Conservation (phyloP, 805 yeast genomes). For the Brettanomyces anomalus region DNA sequence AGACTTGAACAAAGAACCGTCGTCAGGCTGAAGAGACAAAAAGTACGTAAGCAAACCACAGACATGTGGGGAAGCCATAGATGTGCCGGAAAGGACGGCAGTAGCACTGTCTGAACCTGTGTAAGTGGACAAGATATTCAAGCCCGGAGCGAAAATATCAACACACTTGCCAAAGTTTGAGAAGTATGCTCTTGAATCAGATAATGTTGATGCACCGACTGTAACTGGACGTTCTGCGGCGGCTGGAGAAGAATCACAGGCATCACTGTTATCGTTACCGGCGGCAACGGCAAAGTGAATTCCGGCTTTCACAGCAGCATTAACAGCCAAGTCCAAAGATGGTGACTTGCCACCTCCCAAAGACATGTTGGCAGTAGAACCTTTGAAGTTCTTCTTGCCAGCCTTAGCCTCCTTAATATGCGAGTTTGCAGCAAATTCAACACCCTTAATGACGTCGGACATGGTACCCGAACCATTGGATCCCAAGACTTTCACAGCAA, state of each 20-base stretch:
- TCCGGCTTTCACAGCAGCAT: conserved; percentile 85
- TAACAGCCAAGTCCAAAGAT: conserved; percentile 77
- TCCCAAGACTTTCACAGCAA: conserved; percentile 77
- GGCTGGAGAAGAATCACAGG: conserved; percentile 90
- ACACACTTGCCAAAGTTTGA: conserved; percentile 95
- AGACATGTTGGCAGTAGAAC: conserved; percentile 88
- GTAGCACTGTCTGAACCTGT: conserved; percentile 71
- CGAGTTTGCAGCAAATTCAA: conserved; percentile 71
- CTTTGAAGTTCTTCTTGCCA: conserved; percentile 60
- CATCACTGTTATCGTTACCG: conserved; percentile 89
- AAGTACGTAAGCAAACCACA: conserved; percentile 87
- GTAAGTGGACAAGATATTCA: conserved; percentile 75
- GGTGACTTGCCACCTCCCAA: conserved; percentile 90
- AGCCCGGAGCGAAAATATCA: conserved; percentile 95
- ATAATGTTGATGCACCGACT: conserved; percentile 89
- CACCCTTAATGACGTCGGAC: conserved; percentile 80
- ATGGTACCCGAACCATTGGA: conserved; percentile 77
- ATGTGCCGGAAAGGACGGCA: conserved; percentile 86
- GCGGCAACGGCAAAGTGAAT: conserved; percentile 94
- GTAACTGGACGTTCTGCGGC: conserved; percentile 77
- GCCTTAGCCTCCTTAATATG: conserved; percentile 45
- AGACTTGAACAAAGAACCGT: conserved; percentile 54
- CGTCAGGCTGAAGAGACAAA: conserved; percentile 74
- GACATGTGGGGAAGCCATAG: conserved; percentile 98
- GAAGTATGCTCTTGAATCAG: conserved; percentile 88